Conservation (phyloP, 1,284 basidiomycete species). For the Melampsora americana region DNA sequence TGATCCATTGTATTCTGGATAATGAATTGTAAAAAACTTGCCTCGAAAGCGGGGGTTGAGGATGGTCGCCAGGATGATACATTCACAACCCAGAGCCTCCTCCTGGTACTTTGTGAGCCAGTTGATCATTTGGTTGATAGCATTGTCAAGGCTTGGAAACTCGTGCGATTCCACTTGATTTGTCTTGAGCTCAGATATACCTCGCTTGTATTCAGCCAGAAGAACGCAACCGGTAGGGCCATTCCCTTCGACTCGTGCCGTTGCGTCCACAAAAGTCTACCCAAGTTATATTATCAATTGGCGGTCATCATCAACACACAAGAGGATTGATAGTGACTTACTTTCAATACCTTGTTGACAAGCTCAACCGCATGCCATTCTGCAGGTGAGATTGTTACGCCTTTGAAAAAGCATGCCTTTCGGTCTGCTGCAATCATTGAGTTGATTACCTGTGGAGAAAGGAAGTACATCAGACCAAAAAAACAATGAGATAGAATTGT, state of each 20-base stretch:
- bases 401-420: too few species aligned
- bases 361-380: not conserved
- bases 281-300: not conserved
- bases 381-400: too few species aligned
- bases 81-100: conserved; percentile 4
- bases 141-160: not conserved
- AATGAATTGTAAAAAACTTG: not conserved
- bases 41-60: conserved; percentile 4
- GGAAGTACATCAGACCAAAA: not conserved
- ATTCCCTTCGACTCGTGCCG: not conserved
- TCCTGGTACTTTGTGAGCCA: conserved; percentile 1
- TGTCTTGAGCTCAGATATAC: too few species aligned
- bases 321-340: not conserved
- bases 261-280: not conserved
- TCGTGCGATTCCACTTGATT: not conserved
- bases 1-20: not conserved
- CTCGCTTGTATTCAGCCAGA: too few species aligned
- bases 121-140: not conserved
- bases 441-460: not conserved
- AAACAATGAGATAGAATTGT: not conserved
- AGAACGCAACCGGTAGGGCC: not conserved
- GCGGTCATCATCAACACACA: not conserved
- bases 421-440: not conserved
- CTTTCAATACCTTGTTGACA: not conserved
- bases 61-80: not conserved